Evolutionary conservation across 2,329 filamentous ascomycete genomes (phyloP).

Genomic region (Paecilomyces dactylethromorphus): DNA sequence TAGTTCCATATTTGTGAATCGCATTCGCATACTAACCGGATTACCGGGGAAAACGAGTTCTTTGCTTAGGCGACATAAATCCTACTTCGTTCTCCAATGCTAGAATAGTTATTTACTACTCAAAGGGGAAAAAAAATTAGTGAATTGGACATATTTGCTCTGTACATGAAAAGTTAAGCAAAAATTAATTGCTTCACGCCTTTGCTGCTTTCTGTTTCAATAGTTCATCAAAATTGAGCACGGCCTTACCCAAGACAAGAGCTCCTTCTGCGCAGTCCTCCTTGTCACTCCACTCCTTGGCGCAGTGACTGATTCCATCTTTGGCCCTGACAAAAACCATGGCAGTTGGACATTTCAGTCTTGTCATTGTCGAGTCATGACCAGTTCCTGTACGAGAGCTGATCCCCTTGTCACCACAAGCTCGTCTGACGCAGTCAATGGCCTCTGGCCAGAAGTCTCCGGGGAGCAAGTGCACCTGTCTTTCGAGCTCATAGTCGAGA

Average conservation of each 20-base stretch:
- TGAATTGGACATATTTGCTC: background rate
- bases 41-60: too few species aligned
- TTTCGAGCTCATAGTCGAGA: constrained; percentile 12
- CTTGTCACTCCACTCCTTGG: constrained; percentile 16
- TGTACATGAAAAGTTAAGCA: too few species aligned
- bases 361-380: constrained; percentile 19
- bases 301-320: constrained; percentile 16
- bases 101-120: background rate
- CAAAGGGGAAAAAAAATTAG: background rate
- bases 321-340: constrained; percentile 19
- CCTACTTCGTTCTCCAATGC: too few species aligned
- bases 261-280: constrained; percentile 17
- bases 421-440: constrained; percentile 15
- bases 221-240: constrained; percentile 19
- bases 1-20: too few species aligned
- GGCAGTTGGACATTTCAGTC: constrained; percentile 13
- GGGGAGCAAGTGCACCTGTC: constrained; percentile 13
- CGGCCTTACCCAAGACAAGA: constrained; percentile 16
- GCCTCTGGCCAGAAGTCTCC: constrained; percentile 16
- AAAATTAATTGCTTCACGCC: background rate
- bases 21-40: too few species aligned
- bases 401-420: constrained; percentile 17
- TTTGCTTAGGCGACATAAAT: too few species aligned
- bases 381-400: constrained; percentile 14
- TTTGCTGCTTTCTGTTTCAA: constrained; percentile 12